phyloP scores from a whole-genome alignment of 2,329 filamentous ascomycete genomes.

The Epicoccum sorghinum region DNA sequence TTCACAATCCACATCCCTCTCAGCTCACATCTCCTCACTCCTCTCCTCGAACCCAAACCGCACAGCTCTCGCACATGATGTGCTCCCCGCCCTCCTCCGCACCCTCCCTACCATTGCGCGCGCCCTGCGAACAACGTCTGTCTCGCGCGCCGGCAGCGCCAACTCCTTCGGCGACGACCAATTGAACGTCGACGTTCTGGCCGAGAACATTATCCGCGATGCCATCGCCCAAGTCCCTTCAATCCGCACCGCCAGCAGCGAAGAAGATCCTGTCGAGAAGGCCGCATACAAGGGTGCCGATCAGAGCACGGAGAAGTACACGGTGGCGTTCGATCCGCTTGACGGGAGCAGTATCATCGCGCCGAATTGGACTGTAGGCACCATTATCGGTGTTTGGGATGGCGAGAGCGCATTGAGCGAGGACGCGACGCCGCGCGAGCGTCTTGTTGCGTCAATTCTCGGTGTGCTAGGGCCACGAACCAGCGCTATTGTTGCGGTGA shows the following conservation, averaged over 20 bases:
- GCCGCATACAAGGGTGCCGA: conserved; percentile 5
- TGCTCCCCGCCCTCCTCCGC: conserved; percentile 23
- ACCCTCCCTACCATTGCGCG: conserved; percentile 25
- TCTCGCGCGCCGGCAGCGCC: conserved; percentile 42
- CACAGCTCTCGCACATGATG: conserved; percentile 13
- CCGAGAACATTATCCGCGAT: conserved; percentile 62
- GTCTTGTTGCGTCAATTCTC: conserved; percentile 42
- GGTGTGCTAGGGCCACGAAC: conserved; percentile 44
- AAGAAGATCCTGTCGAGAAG: conserved; percentile 22
- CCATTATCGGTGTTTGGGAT: conserved; percentile 65
- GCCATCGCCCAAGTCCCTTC: conserved; percentile 60
- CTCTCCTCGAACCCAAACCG: conserved; percentile 3
- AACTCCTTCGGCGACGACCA: conserved; percentile 64
- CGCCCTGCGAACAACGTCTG: conserved; percentile 21
- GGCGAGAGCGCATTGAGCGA: conserved; percentile 29
- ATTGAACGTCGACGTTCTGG: conserved; percentile 64
- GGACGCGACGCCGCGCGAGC: conserved; percentile 20
- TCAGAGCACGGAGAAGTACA: conserved; percentile 54
- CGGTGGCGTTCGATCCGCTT: conserved; percentile 67
- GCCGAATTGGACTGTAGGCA: conserved; percentile 53
- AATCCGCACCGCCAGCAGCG: conserved; percentile 62
- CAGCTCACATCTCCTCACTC: conserved; percentile 4
- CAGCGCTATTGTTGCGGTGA: conserved; percentile 60
- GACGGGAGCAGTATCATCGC: conserved; percentile 66
- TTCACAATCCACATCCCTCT: neutral